Evolutionary conservation across 495 filamentous ascomycete genomes (phyloP).

Genomic region (Talaromyces liani): DNA sequence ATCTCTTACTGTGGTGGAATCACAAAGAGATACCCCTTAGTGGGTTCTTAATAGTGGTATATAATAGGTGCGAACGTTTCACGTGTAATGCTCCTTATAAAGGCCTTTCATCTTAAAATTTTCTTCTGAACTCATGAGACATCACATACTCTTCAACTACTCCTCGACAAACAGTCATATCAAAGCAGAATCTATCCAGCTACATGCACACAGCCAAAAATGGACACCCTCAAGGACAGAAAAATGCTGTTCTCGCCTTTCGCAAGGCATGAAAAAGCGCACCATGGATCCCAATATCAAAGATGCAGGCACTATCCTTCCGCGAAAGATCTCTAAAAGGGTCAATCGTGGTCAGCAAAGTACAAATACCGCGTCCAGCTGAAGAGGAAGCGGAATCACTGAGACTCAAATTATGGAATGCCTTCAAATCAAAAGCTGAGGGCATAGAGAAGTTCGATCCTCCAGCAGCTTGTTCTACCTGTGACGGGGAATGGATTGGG

Average conservation of each 20-base stretch:
- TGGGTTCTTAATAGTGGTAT: too few species aligned
- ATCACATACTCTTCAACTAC: not conserved
- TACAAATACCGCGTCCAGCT: conserved; percentile 5
- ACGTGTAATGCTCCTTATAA: too few species aligned
- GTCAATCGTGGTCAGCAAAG: conserved; percentile 8
- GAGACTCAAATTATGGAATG: conserved; percentile 9
- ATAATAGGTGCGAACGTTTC: too few species aligned
- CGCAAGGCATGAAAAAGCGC: conserved; percentile 6
- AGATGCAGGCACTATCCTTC: conserved; percentile 10
- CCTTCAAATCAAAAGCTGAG: conserved; percentile 9
- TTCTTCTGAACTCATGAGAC: too few species aligned
- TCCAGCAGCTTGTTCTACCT: conserved; percentile 5
- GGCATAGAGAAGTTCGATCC: conserved; percentile 10
- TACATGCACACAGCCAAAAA: not conserved
- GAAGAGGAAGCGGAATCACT: conserved; percentile 2
- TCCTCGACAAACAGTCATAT: not conserved
- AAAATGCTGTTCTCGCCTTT: conserved; percentile 8
- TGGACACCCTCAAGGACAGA: conserved; percentile 10
- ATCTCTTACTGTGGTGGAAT: too few species aligned
- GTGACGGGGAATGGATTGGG: conserved; percentile 11
- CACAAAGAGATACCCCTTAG: too few species aligned
- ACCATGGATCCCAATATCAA: conserved; percentile 8
- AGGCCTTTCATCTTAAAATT: too few species aligned
- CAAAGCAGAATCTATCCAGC: not conserved
- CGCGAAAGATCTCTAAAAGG: conserved; percentile 9